These are phyloP conservation scores for Citrus unshiu DNA, from an alignment of 345 rosid genomes.

Conservation along the genomic window DNA sequence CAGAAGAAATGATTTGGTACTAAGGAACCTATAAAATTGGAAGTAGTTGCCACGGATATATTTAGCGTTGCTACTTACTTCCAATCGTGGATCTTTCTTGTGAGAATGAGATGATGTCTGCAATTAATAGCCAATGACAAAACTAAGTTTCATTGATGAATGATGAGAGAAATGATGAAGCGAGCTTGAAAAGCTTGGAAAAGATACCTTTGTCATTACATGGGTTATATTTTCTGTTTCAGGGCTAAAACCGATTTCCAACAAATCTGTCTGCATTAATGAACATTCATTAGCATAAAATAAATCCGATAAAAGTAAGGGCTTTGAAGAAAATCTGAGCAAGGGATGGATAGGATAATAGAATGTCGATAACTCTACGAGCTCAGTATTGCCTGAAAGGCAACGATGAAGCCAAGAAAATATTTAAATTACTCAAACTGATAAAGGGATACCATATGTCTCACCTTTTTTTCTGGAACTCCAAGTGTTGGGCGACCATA, in stretches of 20 bases:
- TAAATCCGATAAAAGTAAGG: no score
- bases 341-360: background rate
- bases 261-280: background rate
- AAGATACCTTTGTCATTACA: background rate
- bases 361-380: background rate
- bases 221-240: conserved; percentile 6
- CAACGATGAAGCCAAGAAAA: background rate
- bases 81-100: conserved; percentile 40
- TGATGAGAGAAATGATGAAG: background rate
- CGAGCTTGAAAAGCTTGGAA: background rate
- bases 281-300: background rate
- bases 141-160: background rate
- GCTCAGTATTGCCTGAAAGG: background rate
- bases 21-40: background rate
- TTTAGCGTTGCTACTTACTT: conserved; percentile 30
- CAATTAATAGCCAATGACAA: background rate
- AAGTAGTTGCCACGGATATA: background rate
- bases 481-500: conserved; percentile 65
- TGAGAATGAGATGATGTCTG: conserved; percentile 29
- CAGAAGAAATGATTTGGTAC: background rate
- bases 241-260: background rate
- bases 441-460: background rate
- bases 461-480: conserved; percentile 32
- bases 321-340: background rate
- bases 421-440: background rate